phyloP scores from a whole-genome alignment of 768 basidiomycete species.

The Agaricus subrufescens region DNA sequence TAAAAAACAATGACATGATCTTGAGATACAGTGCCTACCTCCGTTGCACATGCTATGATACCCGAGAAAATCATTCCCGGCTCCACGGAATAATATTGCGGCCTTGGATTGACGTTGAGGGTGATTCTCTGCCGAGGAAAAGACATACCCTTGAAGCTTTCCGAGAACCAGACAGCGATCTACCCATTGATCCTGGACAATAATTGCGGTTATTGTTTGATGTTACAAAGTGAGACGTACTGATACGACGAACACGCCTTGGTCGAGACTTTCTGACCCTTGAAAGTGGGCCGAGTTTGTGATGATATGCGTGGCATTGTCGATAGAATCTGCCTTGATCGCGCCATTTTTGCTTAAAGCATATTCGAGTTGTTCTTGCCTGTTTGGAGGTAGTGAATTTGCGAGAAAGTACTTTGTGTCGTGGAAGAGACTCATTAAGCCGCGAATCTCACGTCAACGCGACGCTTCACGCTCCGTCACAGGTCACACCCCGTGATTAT shows the following conservation, averaged over 20 bases:
- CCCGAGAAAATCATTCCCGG: constrained; percentile 81
- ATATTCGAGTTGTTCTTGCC: constrained; percentile 38
- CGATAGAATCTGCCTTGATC: constrained; percentile 20
- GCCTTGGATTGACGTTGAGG: constrained; percentile 23
- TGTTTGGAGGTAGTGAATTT: constrained; percentile 36
- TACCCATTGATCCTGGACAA: constrained; percentile 58
- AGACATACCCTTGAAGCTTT: constrained; percentile 49
- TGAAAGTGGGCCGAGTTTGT: constrained; percentile 52
- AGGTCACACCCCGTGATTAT: background rate
- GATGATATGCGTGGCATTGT: constrained; percentile 40
- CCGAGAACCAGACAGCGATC: constrained; percentile 59
- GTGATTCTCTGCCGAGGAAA: background rate
- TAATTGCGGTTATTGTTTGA: background rate
- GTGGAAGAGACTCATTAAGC: constrained; percentile 27
- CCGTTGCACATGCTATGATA: constrained; percentile 66
- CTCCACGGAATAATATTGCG: constrained; percentile 70
- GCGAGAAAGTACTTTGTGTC: constrained; percentile 45
- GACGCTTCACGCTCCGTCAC: background rate
- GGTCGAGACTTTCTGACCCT: constrained; percentile 43
- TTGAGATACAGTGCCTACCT: constrained; percentile 34
- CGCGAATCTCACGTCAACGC: background rate
- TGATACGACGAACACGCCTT: constrained; percentile 31
- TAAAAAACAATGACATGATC: background rate
- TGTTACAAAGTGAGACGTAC: constrained; percentile 18
- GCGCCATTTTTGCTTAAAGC: constrained; percentile 54